Evolutionary conservation across 1,139 yeast genomes (phyloP), one percentile per base, ranked within the genome.

Genomic region (Blastobotrys capitulatus): DNA sequence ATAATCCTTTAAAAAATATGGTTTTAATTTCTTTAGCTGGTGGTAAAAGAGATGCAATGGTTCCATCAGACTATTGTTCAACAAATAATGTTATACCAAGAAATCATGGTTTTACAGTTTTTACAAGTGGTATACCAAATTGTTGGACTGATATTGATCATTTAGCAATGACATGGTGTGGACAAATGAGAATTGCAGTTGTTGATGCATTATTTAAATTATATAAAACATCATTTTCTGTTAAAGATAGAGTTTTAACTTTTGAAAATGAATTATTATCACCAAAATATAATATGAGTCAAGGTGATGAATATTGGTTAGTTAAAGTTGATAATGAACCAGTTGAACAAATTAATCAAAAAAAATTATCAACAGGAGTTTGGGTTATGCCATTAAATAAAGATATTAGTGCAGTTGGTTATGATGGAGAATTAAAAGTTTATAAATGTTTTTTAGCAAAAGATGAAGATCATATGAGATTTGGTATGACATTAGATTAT

Each of bases 131-230:
- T 0, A 85, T 92, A 9, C 96, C 96, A 0, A 77, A 76, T 7
- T 97, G 92, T 0, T 92, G 97, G 96, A 83, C 96, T 0, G 86
- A 97, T 0, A 81, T 90, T 42, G 98, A 94, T 65, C 99, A 94
- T 68, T 75, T 89, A 57, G 97, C 98, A 0, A 83, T 94, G 48
- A 96, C 90, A 0, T 94, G 99, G 99, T 94, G 99, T 68, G 86
- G 83, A 52, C 97, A 92, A 64, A 69, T 89, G 38, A 76, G 98
- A 49, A 73, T 76, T 39, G 78, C 76, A 7, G 57, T 92, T 2
- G 84, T 86, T 12, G 71, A 73, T 42, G 69, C 81, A 0, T 62
- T 94, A 29, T 68, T 86, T 42, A 83, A 79, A 38, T 73, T 85
- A 16, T 77, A 79, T 2, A 85, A 86, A 59, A 63, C 65, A n/a